Evolutionary conservation across 2,329 filamentous ascomycete genomes (phyloP).

Genomic region (Trichoderma brevicompactum): DNA sequence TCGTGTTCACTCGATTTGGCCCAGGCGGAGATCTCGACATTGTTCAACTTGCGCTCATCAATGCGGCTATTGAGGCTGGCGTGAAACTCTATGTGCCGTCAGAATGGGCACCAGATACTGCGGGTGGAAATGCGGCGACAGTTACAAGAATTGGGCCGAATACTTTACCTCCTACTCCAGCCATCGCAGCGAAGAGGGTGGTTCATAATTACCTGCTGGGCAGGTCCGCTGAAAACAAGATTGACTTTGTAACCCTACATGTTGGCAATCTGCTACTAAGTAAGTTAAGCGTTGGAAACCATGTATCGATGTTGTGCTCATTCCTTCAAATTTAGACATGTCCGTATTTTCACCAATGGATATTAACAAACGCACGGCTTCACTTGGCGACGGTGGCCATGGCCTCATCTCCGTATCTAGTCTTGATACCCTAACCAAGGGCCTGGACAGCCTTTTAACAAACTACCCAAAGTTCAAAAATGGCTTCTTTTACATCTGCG

Average conservation of each 20-base stretch:
- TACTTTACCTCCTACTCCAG: slow-evolving; percentile 11
- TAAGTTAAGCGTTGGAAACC: neutral
- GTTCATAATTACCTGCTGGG: slow-evolving; percentile 8
- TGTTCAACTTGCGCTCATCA: slow-evolving; percentile 18
- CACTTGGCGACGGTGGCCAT: slow-evolving; percentile 10
- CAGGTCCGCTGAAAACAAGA: slow-evolving; percentile 10
- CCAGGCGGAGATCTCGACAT: slow-evolving; percentile 9
- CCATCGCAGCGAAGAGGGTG: slow-evolving; percentile 8
- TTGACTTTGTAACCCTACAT: slow-evolving; percentile 17
- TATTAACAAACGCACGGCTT: slow-evolving; percentile 6
- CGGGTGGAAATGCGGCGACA: slow-evolving; percentile 14
- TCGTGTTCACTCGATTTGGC: slow-evolving; percentile 1
- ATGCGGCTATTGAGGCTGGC: slow-evolving; percentile 14
- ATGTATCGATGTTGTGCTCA: neutral
- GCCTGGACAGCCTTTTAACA: slow-evolving; percentile 3
- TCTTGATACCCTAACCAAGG: slow-evolving; percentile 2
- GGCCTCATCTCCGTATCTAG: slow-evolving; percentile 19
- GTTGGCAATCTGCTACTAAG: slow-evolving; percentile 13
- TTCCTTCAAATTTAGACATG: neutral
- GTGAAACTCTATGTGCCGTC: slow-evolving; percentile 23
- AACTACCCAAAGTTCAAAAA: slow-evolving; percentile 16
- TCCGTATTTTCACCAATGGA: slow-evolving; percentile 6
- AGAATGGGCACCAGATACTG: slow-evolving; percentile 24
- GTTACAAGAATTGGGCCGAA: slow-evolving; percentile 8
- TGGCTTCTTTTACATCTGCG: slow-evolving; percentile 24